A percentile compares a stretch with the other conserved stretches of the same genome.
Conservation (phyloP, 345 rosid genomes). For the Isatis tinctoria region DNA sequence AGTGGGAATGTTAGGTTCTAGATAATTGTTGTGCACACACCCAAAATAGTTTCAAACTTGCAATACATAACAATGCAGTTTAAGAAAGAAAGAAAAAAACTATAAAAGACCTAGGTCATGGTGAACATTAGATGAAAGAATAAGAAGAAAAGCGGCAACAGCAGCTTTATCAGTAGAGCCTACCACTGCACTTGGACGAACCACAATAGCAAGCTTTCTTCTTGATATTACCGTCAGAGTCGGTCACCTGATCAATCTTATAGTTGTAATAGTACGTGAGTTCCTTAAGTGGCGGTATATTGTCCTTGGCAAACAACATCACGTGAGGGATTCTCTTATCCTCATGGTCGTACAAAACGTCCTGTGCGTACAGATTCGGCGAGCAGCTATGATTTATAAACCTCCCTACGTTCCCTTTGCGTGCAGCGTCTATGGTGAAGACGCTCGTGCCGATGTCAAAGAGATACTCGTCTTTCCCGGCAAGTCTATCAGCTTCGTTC, state of each 20-base stretch:
- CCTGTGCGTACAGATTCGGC: constrained; percentile 87
- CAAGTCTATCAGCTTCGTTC: constrained; percentile 63
- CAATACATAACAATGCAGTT: background rate
- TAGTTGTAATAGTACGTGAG: constrained; percentile 76
- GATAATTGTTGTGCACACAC: background rate
- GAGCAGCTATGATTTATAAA: constrained; percentile 92
- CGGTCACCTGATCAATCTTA: constrained; percentile 52
- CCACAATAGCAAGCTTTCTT: constrained; percentile 76
- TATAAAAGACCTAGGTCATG: background rate
- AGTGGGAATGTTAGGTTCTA: background rate
- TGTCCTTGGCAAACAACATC: constrained; percentile 77
- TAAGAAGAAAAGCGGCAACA: background rate
- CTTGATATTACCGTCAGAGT: constrained; percentile 62
- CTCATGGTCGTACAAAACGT: constrained; percentile 71
- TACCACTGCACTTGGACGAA: constrained; percentile 58
- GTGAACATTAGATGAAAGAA: background rate
- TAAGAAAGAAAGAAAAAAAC: background rate
- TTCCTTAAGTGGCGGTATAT: constrained; percentile 83
- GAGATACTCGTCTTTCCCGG: constrained; percentile 73
- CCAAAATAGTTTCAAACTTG: background rate
- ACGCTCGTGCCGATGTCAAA: constrained; percentile 72
- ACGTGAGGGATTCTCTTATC: constrained; percentile 75
- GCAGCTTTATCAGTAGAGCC: constrained; percentile 54
- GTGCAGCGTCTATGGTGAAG: constrained; percentile 91
- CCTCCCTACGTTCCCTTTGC: constrained; percentile 68